Evolutionary conservation across 352 stramenopile species (phyloP).

Genomic region (Pythium scleroteichum): DNA sequence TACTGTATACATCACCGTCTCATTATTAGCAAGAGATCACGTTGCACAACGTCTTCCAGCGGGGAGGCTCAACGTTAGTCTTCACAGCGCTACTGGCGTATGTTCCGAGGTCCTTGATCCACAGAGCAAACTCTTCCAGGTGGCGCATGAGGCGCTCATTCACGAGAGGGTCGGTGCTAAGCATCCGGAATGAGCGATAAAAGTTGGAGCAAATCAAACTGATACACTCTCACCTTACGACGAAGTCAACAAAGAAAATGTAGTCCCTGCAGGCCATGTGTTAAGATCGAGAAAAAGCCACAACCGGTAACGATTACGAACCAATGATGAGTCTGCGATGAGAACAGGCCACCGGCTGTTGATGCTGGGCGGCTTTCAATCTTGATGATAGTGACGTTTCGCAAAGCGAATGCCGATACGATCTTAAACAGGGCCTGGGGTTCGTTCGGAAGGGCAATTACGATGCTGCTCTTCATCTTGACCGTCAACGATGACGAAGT

Average conservation of each 20-base stretch:
- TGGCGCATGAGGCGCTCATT: conserved; percentile 58
- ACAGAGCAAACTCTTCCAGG: conserved; percentile 74
- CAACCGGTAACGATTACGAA: conserved; percentile 27
- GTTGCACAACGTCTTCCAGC: conserved; percentile 67
- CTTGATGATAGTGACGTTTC: conserved; percentile 79
- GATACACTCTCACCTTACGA: conserved; percentile 57
- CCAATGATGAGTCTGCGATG: conserved; percentile 70
- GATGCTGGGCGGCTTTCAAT: conserved; percentile 77
- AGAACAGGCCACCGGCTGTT: conserved; percentile 59
- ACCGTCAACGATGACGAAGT: conserved; percentile 10
- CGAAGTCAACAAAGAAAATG: conserved; percentile 82
- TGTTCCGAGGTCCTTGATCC: conserved; percentile 74
- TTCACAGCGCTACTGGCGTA: conserved; percentile 66
- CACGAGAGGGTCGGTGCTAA: conserved; percentile 32
- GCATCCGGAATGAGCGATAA: conserved; percentile 1
- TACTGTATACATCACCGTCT: not conserved
- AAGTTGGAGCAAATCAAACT: not conserved
- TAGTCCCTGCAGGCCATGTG: conserved; percentile 76
- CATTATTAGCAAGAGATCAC: conserved; percentile 57
- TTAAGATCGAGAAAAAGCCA: too few relatives aligned
- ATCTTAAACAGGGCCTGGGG: conserved; percentile 76
- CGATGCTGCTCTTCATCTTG: conserved; percentile 66
- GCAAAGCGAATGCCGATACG: conserved; percentile 73
- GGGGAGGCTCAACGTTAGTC: conserved; percentile 61
- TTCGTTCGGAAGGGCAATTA: conserved; percentile 71